Evolutionary conservation across 495 filamentous ascomycete species (phyloP), one percentile per base, ranked within the genome.

Genomic region (Trichoderma parareesei): DNA sequence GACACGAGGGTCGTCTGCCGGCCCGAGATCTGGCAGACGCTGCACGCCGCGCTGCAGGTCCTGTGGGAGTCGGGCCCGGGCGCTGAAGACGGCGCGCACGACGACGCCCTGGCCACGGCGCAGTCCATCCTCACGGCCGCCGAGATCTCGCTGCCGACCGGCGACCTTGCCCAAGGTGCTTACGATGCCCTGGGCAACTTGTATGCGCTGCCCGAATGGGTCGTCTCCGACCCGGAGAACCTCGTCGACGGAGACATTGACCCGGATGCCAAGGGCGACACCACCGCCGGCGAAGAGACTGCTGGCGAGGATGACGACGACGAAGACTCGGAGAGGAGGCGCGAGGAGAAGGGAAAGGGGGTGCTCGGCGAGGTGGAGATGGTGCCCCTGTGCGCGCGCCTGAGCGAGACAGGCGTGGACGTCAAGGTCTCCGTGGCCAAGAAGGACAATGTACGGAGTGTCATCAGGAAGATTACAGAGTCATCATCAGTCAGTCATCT

Each of bases 1-100:
- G 89, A 92, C 64, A 98, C 93, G 3, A 78, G 90, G 41, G 90
- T 94, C 4, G 88, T 88, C 5, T 91, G 92, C 10, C 81, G 84
- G 6, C 66, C 81, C 14, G 90, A 96, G 69, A 79, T 93, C 48
- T 98, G 93, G 93, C 82, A 81, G 46, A 88, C 90, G 1, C 66
- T 96, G 11, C 81, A 81, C 38, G 76, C 84, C 0, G 89, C 87
- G 0, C 76, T 89, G 14, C 83, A 89, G 63, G 74, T 90, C 18
- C 69, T 95, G 67, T 87, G 85, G 74, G 71, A 71, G 27, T 71
- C 71, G 0, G 75, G 78, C 59, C 67, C 66, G 5, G 66, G 66
- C 1, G 68, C 67, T 18, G 65, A 66, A 4, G 63, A 65, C 5
- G 66, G 69, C 20, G 66, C 65, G 60, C 27, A 27, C 27, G 68